Evolutionary conservation across 208 protist species (phyloP).

Genomic region (Angomonas ambiguus): DNA sequence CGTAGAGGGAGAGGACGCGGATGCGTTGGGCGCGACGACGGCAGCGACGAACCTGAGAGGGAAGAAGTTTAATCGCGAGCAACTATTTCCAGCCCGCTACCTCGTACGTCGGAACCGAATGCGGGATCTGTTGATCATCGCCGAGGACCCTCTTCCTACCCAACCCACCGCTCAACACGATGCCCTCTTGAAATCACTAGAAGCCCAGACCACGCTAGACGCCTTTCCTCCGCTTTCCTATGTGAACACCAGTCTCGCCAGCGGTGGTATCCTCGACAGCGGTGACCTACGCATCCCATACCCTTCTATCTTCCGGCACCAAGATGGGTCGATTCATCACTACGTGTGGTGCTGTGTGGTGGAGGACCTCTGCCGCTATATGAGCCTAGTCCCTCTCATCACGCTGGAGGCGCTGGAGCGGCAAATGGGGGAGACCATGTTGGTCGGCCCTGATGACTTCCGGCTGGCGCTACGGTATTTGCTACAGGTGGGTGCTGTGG

Average conservation of each 20-base stretch:
- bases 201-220: not conserved
- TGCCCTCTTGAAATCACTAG: slow-evolving; percentile 3
- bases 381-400: slow-evolving; percentile 58
- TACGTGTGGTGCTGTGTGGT: slow-evolving; percentile 75
- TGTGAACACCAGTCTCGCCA: not conserved
- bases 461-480: slow-evolving; percentile 48
- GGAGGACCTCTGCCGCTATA: slow-evolving; percentile 40
- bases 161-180: not conserved
- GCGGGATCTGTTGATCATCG: not conserved
- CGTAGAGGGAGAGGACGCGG: no score
- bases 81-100: not conserved
- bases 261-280: not conserved
- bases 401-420: slow-evolving; percentile 31
- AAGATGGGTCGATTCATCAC: slow-evolving; percentile 72
- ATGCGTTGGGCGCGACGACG: slow-evolving; percentile 11
- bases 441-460: slow-evolving; percentile 48
- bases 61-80: not conserved
- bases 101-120: not conserved
- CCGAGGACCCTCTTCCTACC: not conserved
- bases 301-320: slow-evolving; percentile 83
- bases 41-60: slow-evolving; percentile 16
- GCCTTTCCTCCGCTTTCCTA: slow-evolving; percentile 3
- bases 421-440: slow-evolving; percentile 31
- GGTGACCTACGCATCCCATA: slow-evolving; percentile 23
- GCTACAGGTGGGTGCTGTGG: slow-evolving; percentile 20